Evolutionary conservation across 805 yeast genomes (phyloP).

Genomic region (Cephaloascus fragrans): DNA sequence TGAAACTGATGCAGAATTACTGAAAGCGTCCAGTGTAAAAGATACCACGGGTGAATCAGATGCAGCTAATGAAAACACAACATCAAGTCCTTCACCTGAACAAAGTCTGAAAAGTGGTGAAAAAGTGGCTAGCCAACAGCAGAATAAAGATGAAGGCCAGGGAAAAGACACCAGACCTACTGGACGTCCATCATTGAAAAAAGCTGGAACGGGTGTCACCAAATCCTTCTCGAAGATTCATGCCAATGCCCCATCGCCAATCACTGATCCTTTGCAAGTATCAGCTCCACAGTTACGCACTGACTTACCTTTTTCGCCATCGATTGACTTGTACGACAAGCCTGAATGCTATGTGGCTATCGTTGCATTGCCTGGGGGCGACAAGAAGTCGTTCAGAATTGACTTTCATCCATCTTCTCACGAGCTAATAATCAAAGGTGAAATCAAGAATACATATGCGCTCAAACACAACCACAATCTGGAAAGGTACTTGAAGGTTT

Average conservation of each 20-base stretch:
- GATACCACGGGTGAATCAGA: too few species aligned
- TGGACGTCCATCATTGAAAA: too few species aligned
- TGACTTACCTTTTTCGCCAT: conserved; percentile 45
- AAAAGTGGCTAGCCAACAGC: too few species aligned
- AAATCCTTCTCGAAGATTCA: too few species aligned
- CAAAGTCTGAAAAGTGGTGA: too few species aligned
- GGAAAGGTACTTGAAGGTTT: conserved; percentile 28
- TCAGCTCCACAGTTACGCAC: conserved; percentile 32
- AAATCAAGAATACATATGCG: conserved; percentile 25
- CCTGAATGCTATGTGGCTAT: conserved; percentile 35
- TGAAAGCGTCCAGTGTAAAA: too few species aligned
- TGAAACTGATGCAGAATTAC: too few species aligned
- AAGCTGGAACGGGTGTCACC: too few species aligned
- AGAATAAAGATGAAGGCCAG: too few species aligned
- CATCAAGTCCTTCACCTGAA: too few species aligned
- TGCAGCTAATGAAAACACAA: too few species aligned
- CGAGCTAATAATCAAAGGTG: conserved; percentile 44
- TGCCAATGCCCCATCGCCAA: conserved; percentile 16
- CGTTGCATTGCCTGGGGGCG: conserved; percentile 51
- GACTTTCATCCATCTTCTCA: conserved; percentile 51
- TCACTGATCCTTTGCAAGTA: conserved; percentile 30
- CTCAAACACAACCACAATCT: conserved; percentile 13
- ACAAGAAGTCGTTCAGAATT: conserved; percentile 39
- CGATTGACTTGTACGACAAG: conserved; percentile 46
- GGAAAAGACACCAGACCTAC: too few species aligned